Percentiles rank a stretch among this genome's conserved stretches.
These are phyloP conservation scores for Ramicandelaber brevisporus DNA, from an alignment of 192 early-diverging fungal genomes.

Conservation along the genomic window DNA sequence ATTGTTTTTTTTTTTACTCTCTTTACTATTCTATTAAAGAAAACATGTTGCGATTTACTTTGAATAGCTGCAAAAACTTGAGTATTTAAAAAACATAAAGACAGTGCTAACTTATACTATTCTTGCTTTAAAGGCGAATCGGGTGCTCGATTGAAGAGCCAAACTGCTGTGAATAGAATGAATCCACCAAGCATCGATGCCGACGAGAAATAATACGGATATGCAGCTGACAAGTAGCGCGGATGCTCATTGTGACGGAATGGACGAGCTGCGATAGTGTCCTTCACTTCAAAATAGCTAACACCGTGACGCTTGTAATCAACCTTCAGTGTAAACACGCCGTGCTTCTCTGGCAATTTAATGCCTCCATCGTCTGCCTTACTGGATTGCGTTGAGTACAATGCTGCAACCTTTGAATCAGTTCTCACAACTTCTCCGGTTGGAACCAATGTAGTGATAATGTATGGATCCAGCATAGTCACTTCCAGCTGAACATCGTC, in stretches of 20 bases:
- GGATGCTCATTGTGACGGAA: conserved; percentile 92
- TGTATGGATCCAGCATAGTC: conserved; percentile 93
- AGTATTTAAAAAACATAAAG: no score
- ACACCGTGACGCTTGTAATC: conserved; percentile 76
- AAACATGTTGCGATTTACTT: no score
- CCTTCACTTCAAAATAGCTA: conserved; percentile 40
- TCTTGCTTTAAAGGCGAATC: no score
- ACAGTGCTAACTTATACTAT: no score
- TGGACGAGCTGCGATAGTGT: conserved; percentile 65
- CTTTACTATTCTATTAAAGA: no score
- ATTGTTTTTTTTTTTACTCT: no score
- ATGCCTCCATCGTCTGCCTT: conserved; percentile 12
- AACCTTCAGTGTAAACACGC: conserved; percentile 89
- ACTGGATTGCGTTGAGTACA: no score
- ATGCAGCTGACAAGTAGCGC: conserved; percentile 73
- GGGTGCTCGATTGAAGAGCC: conserved; percentile 35
- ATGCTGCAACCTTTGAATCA: no score
- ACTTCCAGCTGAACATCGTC: conserved; percentile 74
- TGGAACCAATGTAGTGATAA: conserved; percentile 49
- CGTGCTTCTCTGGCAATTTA: conserved; percentile 79
- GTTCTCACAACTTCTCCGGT: no score
- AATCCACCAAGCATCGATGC: conserved; percentile 69
- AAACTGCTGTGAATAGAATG: conserved; percentile 52
- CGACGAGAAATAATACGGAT: conserved; percentile 76
- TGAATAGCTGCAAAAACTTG: no score